Evolutionary conservation across 345 rosid genomes (phyloP), one percentile per base, ranked within the genome.

Genomic region (Psidium friedrichsthalianum): DNA sequence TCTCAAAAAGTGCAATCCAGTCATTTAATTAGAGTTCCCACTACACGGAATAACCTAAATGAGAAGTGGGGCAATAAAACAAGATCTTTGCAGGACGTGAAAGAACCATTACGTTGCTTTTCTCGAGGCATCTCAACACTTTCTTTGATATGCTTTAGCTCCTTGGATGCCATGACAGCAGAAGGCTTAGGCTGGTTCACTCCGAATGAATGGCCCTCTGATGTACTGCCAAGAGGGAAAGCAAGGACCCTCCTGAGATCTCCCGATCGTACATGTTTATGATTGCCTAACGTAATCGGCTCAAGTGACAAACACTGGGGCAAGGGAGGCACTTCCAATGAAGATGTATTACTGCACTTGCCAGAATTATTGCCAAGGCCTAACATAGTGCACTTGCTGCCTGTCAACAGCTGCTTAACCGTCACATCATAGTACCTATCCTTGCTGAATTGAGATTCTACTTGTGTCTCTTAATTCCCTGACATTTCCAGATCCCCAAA

Each of bases 71-170:
- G 78, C 21, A 69, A 36, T 69, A 69, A 69, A 51, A 82, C 22
- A 82, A 51, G 54, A 82, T 82, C 55, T 82, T 20, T n/a, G 83
- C 83, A 51, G 22, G 83, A 82, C 57, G 6, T 18, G 56, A 74
- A 44, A 8, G 56, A 53, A 47, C 83, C 47, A 22, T 85, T 92
- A 97, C 99, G 93, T 91, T 89, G 99, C 99, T 87, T 91, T 94
- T 89, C 90, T 91, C 47, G 94, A 89, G 83, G 97, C 84, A 92
- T 93, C 98, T 88, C 91, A 87, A 97, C 96, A 86, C 98, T 95
- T 87, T 95, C 98, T 93, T 97, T 97, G 29, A 93, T 90, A 74
- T 92, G 93, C 89, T 93, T 97, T 29, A 97, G 94, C 91, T 97
- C 98, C 89, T 95, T 98, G 5, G 92, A 90, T 27, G 96, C 95